Base-by-base conservation (phyloP, 2,329 filamentous ascomycete species). In the Talaromyces albobiverticillius region DNA sequence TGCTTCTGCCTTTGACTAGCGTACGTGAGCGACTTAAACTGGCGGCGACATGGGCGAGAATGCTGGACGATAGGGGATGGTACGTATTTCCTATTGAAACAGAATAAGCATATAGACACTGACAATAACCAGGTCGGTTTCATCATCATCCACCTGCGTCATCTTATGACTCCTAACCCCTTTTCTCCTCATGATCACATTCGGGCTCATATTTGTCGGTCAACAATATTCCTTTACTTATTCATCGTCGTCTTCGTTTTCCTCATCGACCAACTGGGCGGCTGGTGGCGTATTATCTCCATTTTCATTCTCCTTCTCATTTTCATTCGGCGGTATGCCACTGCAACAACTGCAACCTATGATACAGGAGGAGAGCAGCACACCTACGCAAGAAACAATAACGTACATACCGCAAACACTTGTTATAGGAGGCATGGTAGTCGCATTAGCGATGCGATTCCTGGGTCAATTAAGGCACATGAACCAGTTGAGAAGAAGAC, bases 21-120 rank as follows among this genome's bases (percentile, higher is more conserved):
- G 90, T 95, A 4, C 79, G 92, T 56, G 85, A 91, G 64, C 79
- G 92, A 54, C 71, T 96, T 53, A 95, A 95, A 75, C 87, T 95
- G 47, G 90, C 89, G 57, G 89, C 87, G 48, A 75, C 75, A 38
- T 96, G 91, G 91, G 87, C 93, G 57, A 74, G 82, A 54, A 82
- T 87, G 64, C 85, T 90, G 71, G 85, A 91, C 66, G 78, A 78
- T 48, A 82, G 81, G 60, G 78, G 83, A 75, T 89, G 86, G 89
- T 92, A 77, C 81, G 87, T 63, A 26, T 51, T 22, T 11, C 26
- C 16, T 6, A 47, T 57, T 18, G 36, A 31, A 53, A 31, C 26
- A 52, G 56, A 47, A 38, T 64, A 47, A 62, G 66, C 45, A 65
- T 66, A 47, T 66, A 68, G 8, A 60, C 71, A 36, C 62, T 63